Evolutionary conservation across 2,329 filamentous ascomycete genomes (phyloP), one percentile per base, ranked within the genome.

Genomic region (Alternaria triticina): DNA sequence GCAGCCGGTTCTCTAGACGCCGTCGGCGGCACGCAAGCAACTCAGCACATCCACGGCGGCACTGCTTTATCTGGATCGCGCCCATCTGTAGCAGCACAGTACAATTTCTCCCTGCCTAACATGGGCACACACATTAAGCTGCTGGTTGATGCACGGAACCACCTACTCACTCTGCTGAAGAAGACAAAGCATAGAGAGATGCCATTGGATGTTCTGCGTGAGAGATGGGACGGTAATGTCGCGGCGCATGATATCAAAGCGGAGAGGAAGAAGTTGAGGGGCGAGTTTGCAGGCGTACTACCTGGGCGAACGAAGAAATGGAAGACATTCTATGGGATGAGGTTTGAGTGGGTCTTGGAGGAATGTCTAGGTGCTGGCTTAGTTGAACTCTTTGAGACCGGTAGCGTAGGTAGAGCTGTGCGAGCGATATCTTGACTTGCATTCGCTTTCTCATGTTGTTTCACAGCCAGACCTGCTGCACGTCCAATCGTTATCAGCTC

Each of bases 381-480:
- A 15, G 85, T 93, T 5, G 91, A 94, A 78, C 80, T 92, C 13
- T 94, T 94, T 76, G 87, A 92, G 73, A 94, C 91, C 12, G 85
- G 89, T 13, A 91, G 88, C 70, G 90, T 93, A n/a, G 91, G 91
- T 2, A 83, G 86, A 63, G 91, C 88, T 11, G 85, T 92, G 2
- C 74, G 82, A 23, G 17, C 30, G 12, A 44, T 59, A n/a, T n/a
- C 23, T 27, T 58, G 36, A 25, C 17, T 36, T 51, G 9, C 12
- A 23, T 12, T 49, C 23, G n/a, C 28, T 8, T 51, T 9, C 27
- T 33, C 36, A 11, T 51, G 7, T 13, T 22, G 30, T 11, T 30
- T 22, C 47, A 15, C 17, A 11, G 5, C 17, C 7, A 22, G 27
- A 12, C 30, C 10, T 36, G 12, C 49, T 10, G 11, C 25, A 49